Base-by-base conservation (phyloP, 2,329 filamentous ascomycete genomes). In the Aspergillus ustus region DNA sequence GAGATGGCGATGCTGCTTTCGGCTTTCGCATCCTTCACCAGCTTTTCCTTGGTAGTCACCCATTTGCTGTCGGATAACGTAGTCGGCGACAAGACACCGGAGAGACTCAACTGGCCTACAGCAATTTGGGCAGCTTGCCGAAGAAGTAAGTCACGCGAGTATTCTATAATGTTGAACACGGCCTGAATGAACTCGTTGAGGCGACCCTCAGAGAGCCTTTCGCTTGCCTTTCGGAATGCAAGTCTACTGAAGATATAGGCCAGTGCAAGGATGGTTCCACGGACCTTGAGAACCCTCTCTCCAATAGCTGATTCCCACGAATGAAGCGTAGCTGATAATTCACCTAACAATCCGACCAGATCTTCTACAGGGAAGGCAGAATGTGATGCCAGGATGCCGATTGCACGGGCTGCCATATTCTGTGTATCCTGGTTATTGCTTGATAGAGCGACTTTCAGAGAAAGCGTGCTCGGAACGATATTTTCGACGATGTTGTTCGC, bases 1-100 rank as follows among this genome's bases (percentile, higher is more conserved):
- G 86, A 77, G 53, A 97, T 94, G 0, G 94, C 91, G 60, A 85
- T 88, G 70, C 96, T 93, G 60, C 91, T 91, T 8, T 92, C 91
- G 60, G 90, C 88, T 72, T 93, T 95, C 9, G 91, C 89, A 62
- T 89, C 86, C 0, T 83, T 80, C 6, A 86, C 82, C 0, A 97
- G 80, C 7, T 87, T 85, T 19, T 89, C 83, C 25, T 89, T 81
- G 15, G 93, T 79, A 1, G 82, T 74, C 51, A 81, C 76, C 67
- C 76, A 69, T 65, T 67, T 63, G 59, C 67, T 60, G 19, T 71
- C 69, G 17, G 69, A 64, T 22, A 77, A 60, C n/a, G 67, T 67
- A 40, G 72, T 59, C 61, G 75, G 66, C 60, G 73, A 66, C 60
- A 89, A 72, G 9, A 86, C 80, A 2, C 81, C 80, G 65, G 87